These are phyloP conservation scores for Phaffia rhodozyma DNA, from an alignment of 1,284 basidiomycete genomes.

Conservation along the genomic window DNA sequence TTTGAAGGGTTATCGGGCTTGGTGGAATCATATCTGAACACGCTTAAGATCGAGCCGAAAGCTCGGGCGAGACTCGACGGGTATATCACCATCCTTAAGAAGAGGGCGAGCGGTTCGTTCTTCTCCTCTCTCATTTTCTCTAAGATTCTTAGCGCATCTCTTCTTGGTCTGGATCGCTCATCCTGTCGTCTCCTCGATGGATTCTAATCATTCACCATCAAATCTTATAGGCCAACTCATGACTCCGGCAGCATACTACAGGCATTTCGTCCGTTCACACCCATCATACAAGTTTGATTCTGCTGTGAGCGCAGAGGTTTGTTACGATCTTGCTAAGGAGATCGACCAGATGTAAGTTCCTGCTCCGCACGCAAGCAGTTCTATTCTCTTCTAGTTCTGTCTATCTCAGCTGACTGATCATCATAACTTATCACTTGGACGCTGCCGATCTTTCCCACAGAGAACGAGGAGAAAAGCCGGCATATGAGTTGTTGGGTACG, in stretches of 20 bases:
- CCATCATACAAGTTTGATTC: constrained; percentile 85
- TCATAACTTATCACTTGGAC: background rate
- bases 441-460: background rate
- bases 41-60: constrained; percentile 60
- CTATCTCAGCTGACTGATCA: too few species aligned
- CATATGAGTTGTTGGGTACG: constrained; percentile 1
- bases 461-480: background rate
- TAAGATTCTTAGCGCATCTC: background rate
- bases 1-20: constrained; percentile 83
- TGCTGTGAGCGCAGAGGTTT: constrained; percentile 77
- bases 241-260: constrained; percentile 87
- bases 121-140: background rate
- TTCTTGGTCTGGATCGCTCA: background rate
- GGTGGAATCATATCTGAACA: constrained; percentile 75
- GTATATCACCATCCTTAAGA: constrained; percentile 67
- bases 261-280: constrained; percentile 79
- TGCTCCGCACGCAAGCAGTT: background rate
- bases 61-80: constrained; percentile 55
- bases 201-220: background rate
- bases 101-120: constrained; percentile 58
- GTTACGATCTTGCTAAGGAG: constrained; percentile 82
- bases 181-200: background rate
- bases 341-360: constrained; percentile 46
- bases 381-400: too few species aligned
- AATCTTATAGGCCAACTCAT: constrained; percentile 52